A percentile compares a stretch with the other conserved stretches of the same genome.
These are phyloP conservation scores for Dipteronia dyeriana DNA, from an alignment of 345 rosid species.

Conservation along the genomic window DNA sequence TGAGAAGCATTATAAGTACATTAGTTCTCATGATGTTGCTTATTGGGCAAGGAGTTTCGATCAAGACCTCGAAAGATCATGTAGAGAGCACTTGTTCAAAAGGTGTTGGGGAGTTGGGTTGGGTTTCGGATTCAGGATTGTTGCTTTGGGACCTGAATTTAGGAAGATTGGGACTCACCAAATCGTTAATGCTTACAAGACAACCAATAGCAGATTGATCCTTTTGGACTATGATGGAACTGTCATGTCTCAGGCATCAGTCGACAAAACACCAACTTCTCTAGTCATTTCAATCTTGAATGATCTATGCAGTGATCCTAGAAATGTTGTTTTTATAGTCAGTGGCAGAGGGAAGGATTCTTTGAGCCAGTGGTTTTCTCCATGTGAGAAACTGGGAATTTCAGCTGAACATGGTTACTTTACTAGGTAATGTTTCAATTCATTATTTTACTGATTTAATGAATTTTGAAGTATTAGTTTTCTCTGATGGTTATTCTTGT, in stretches of 20 bases:
- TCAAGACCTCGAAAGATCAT: constrained; percentile 78
- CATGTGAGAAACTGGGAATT: constrained; percentile 64
- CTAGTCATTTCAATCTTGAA: constrained; percentile 60
- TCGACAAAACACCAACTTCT: constrained; percentile 56
- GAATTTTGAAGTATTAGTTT: background rate
- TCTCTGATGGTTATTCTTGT: background rate
- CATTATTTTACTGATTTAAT: background rate
- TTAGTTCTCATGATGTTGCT: constrained; percentile 76
- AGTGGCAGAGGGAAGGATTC: constrained; percentile 85
- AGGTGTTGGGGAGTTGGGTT: constrained; percentile 79
- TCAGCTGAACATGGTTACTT: constrained; percentile 90
- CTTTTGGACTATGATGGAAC: constrained; percentile 91
- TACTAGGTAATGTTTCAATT: constrained; percentile 48
- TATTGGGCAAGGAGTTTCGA: constrained; percentile 81
- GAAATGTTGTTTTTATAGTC: constrained; percentile 68
- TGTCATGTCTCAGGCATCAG: constrained; percentile 51
- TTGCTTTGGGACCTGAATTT: constrained; percentile 69
- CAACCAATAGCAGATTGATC: constrained; percentile 57
- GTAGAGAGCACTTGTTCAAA: constrained; percentile 64
- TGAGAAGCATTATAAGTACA: constrained; percentile 79
- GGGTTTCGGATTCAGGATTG: constrained; percentile 67
- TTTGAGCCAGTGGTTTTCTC: constrained; percentile 69
- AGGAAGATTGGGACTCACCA: constrained; percentile 55
- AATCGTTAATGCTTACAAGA: constrained; percentile 57
- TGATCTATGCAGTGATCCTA: constrained; percentile 66